These are phyloP conservation scores for Suillus americanus DNA, from an alignment of 768 basidiomycete species.

Conservation along the genomic window DNA sequence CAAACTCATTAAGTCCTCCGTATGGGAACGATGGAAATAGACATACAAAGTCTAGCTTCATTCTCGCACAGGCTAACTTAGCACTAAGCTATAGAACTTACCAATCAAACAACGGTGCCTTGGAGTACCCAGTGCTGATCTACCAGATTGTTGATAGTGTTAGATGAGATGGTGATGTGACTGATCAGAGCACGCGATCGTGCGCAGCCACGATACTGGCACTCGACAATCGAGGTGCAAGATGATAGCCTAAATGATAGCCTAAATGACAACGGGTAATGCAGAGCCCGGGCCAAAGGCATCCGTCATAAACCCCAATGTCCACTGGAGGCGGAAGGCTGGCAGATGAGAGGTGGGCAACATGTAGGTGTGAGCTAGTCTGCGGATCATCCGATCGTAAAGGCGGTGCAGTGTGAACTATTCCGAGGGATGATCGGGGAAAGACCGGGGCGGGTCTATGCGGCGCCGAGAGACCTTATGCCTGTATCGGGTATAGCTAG, in stretches of 20 bases:
- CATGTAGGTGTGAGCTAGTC: not conserved
- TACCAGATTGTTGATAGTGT: not conserved
- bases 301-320: not conserved
- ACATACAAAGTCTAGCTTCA: not conserved
- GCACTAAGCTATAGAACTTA: not conserved
- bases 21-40: not conserved
- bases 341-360: not conserved
- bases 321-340: not conserved
- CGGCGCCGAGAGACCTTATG: not conserved
- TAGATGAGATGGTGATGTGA: not conserved
- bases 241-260: not conserved
- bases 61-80: not conserved
- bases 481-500: not conserved
- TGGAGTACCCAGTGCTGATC: not conserved
- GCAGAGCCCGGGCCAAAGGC: not conserved
- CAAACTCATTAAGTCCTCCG: not conserved
- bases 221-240: not conserved
- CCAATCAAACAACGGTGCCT: not conserved
- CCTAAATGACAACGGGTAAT: not conserved
- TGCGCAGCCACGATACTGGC: not conserved
- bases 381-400: not conserved
- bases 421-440: not conserved
- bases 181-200: not conserved
- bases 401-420: not conserved
- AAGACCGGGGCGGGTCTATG: not conserved